Evolutionary conservation across 116 monocot genomes (phyloP), one percentile per base, ranked within the genome.

Genomic region (Iris pallida): DNA sequence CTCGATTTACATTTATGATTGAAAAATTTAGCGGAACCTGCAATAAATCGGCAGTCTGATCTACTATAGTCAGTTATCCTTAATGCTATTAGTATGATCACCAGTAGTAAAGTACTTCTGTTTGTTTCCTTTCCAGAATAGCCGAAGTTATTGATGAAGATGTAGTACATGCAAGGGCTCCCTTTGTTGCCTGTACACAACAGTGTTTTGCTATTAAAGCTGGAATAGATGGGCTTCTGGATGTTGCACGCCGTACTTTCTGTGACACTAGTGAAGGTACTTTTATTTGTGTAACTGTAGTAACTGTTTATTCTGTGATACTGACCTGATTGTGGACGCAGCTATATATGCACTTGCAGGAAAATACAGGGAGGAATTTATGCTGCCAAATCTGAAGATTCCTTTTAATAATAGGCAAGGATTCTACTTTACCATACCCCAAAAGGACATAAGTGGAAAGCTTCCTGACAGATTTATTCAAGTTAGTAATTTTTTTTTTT

Each of bases 201-300:
- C 93, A 93, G 42, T 99, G 99, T 76, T 99, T 99, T 88, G 99
- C 99, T 73, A 74, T 99, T 30, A 99, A 93, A 69, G 70, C 90
- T 69, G 93, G 90, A 64, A 82, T 90, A 16, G 93, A 99, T 82
- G 90, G 88, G 6, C 83, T 88, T 71, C 81, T 99, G 74, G 99
- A 99, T 85, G 81, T 99, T 66, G 90, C 99, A 45, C 69, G 99
- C 5, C 84, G 86, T 49, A 84, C 80, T n/a, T 99, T 93, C 72
- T 99, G 90, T 86, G 93, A 93, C 69, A 99, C 99, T 8, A 99
- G 93, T 66, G 90, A 93, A 99, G 99, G 99, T 99, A 20, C 12
- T 77, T 66, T 20, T 44, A 53, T 8, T 58, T 56, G 59, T 12
- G 15, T n/a, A 6, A 63, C 7, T 15, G 15, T 53, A 56, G 0